phyloP scores from a whole-genome alignment of 2,329 filamentous ascomycete species.

The Calonectria leucothoes region DNA sequence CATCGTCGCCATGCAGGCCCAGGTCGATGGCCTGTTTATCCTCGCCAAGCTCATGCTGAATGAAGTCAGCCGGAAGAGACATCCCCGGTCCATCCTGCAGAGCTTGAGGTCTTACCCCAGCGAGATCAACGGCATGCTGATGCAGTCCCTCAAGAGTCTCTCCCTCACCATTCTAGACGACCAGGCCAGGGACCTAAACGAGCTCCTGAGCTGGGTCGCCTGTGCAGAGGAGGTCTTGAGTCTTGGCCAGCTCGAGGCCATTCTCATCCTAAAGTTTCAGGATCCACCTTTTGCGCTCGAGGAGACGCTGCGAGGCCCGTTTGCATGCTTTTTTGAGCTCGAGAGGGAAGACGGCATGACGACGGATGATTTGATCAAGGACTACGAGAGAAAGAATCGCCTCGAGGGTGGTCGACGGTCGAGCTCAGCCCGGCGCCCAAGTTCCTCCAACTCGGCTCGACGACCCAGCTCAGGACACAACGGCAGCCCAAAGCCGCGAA shows the following conservation, averaged over 20 bases:
- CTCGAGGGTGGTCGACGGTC: conserved; percentile 31
- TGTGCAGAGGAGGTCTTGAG: conserved; percentile 57
- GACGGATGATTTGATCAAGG: conserved; percentile 54
- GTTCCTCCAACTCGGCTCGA: conserved; percentile 31
- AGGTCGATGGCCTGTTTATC: conserved; percentile 61
- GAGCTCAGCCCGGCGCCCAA: conserved; percentile 36
- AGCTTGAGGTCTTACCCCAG: conserved; percentile 58
- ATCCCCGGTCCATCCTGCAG: conserved; percentile 57
- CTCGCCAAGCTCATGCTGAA: conserved; percentile 63
- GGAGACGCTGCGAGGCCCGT: conserved; percentile 57
- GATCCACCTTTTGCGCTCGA: conserved; percentile 55
- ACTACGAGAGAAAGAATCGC: conserved; percentile 48
- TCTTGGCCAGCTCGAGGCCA: conserved; percentile 57
- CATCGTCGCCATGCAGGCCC: conserved; percentile 52
- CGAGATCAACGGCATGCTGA: conserved; percentile 56
- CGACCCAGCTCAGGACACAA: conserved; percentile 30
- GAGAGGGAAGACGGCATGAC: conserved; percentile 57
- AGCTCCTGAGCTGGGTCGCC: conserved; percentile 58
- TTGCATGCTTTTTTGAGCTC: conserved; percentile 59
- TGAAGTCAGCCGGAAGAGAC: conserved; percentile 58
- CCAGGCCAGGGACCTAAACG: conserved; percentile 57
- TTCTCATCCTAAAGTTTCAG: conserved; percentile 55
- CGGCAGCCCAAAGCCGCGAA: conserved; percentile 29
- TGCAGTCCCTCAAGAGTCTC: conserved; percentile 55
- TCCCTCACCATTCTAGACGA: conserved; percentile 52